Conservation (phyloP, 1,139 yeast genomes). For the Scheffersomyces segobiensis region DNA sequence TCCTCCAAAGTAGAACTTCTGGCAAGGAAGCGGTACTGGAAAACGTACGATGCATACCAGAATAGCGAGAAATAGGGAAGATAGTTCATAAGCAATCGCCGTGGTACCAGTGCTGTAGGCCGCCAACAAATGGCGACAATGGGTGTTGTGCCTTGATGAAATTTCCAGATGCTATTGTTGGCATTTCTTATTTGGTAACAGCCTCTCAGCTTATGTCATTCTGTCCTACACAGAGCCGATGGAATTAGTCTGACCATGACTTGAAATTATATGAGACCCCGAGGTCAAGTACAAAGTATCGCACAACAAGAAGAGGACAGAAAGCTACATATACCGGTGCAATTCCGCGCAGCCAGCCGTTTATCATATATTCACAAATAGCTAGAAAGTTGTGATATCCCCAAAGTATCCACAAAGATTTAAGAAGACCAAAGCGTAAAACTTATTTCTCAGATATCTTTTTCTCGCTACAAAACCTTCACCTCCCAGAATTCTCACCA, state of each 20-base stretch:
- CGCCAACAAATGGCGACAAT: not conserved
- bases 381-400: not conserved
- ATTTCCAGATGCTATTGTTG: not conserved
- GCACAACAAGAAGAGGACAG: not conserved
- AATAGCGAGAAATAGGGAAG: not conserved
- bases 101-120: not conserved
- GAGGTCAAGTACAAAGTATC: not conserved
- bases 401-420: not conserved
- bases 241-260: not conserved
- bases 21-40: not conserved
- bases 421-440: too few relatives aligned
- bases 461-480: not conserved
- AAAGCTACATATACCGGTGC: not conserved
- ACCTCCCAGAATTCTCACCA: not conserved
- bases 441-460: too few relatives aligned
- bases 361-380: not conserved
- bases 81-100: not conserved
- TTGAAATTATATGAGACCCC: not conserved
- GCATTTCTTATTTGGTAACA: not conserved
- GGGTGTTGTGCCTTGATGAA: not conserved
- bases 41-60: not conserved
- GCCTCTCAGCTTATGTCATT: not conserved
- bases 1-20: too few relatives aligned
- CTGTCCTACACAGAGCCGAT: not conserved
- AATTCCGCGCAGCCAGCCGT: not conserved